Percentiles rank a stretch among this genome's conserved stretches.
These are phyloP conservation scores for Usnea hakonensis DNA, from an alignment of 495 filamentous ascomycete genomes.

Conservation along the genomic window DNA sequence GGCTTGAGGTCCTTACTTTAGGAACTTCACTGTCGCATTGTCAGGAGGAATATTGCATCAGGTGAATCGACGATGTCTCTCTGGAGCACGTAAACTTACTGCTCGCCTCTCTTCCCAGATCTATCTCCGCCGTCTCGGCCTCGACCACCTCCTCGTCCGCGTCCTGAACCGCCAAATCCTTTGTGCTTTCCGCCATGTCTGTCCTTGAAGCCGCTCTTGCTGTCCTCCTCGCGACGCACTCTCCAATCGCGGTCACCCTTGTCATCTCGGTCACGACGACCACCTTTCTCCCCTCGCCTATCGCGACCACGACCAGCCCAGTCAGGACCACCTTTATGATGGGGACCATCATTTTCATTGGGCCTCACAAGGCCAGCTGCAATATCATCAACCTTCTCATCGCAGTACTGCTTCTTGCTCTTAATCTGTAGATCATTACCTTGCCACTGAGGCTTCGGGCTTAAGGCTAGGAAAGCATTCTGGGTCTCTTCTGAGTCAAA, in stretches of 20 bases:
- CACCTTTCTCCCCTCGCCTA: conserved; percentile 6
- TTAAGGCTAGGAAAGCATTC: conserved; percentile 66
- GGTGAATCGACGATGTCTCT: not conserved
- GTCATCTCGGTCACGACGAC: not conserved
- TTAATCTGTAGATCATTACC: conserved; percentile 64
- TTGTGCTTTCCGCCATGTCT: conserved; percentile 32
- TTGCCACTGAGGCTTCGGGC: conserved; percentile 77
- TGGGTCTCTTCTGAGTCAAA: conserved; percentile 68
- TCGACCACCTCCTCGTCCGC: conserved; percentile 34
- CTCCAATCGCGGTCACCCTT: conserved; percentile 58
- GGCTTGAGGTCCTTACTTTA: conserved; percentile 37
- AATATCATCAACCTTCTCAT: conserved; percentile 70
- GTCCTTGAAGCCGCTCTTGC: conserved; percentile 51
- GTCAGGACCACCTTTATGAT: conserved; percentile 25
- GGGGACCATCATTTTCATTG: conserved; percentile 31
- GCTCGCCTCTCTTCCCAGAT: conserved; percentile 37
- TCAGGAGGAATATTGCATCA: conserved; percentile 4
- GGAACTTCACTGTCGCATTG: conserved; percentile 36
- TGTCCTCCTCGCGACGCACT: conserved; percentile 57
- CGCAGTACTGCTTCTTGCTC: conserved; percentile 80
- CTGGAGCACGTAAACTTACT: conserved; percentile 29
- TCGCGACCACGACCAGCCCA: conserved; percentile 15
- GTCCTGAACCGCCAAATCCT: conserved; percentile 21
- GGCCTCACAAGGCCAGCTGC: conserved; percentile 60
- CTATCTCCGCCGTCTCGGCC: conserved; percentile 31